Conservation (phyloP, 2,329 filamentous ascomycete species). For the Pseudogymnoascus sp. region DNA sequence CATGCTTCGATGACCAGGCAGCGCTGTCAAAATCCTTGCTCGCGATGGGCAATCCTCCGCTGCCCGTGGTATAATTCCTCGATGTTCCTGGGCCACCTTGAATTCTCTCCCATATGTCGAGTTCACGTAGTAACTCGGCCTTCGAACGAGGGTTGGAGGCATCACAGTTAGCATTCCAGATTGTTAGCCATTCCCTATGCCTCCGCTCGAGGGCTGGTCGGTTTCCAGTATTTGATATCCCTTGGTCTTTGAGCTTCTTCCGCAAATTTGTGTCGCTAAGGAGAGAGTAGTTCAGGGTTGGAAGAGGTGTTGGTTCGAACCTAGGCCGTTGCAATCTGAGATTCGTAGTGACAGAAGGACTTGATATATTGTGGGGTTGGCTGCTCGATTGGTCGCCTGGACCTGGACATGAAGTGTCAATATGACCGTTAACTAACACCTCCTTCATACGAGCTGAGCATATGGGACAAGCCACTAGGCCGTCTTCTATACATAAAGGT, state of each 20-base stretch:
- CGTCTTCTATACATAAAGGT: constrained; percentile 30
- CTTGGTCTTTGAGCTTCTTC: constrained; percentile 75
- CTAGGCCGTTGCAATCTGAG: background rate
- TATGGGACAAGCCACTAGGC: constrained; percentile 75
- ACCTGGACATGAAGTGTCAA: constrained; percentile 43
- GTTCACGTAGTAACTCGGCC: constrained; percentile 64
- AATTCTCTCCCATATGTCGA: constrained; percentile 81
- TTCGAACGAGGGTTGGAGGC: constrained; percentile 65
- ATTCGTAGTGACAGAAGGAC: background rate
- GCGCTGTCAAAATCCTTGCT: constrained; percentile 82
- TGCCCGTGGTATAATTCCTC: constrained; percentile 33
- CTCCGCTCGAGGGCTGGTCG: constrained; percentile 67
- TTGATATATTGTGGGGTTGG: constrained; percentile 12
- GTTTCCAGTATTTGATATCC: constrained; percentile 64
- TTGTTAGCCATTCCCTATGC: constrained; percentile 87
- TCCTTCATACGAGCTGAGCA: constrained; percentile 76
- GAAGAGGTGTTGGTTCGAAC: constrained; percentile 51
- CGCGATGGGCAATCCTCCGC: constrained; percentile 49
- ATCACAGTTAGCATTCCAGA: constrained; percentile 98
- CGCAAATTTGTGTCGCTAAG: constrained; percentile 71
- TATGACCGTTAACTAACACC: constrained; percentile 67
- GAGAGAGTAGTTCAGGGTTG: constrained; percentile 78
- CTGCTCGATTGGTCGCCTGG: constrained; percentile 16
- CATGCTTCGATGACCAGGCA: constrained; percentile 68
- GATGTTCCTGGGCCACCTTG: constrained; percentile 55